A percentile compares a stretch with the other conserved stretches of the same genome.
Conservation (phyloP, 208 protist genomes). For the Acanthamoeba divionensis region DNA sequence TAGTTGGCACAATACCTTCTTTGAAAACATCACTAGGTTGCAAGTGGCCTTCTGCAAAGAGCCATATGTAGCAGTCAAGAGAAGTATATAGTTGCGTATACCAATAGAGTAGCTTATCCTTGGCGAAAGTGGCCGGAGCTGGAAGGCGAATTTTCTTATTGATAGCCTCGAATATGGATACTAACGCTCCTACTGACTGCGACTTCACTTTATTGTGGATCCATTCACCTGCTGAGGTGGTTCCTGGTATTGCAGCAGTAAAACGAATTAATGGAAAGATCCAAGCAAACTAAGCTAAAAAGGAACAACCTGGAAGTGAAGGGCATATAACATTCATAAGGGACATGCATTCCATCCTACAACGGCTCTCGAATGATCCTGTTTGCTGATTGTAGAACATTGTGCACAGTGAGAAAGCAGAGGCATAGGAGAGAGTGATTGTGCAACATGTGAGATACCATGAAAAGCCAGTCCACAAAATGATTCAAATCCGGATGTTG, state of each 20-base stretch:
- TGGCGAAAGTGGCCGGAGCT: neutral
- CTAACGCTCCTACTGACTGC: neutral
- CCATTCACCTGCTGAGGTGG: conserved; percentile 58
- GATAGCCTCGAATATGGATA: conserved; percentile 42
- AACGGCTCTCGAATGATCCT: conserved; percentile 38
- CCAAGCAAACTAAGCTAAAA: neutral
- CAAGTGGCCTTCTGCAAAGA: conserved; percentile 60
- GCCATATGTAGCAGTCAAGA: conserved; percentile 65
- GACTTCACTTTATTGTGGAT: conserved; percentile 47
- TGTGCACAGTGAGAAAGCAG: neutral
- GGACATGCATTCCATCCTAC: conserved; percentile 58
- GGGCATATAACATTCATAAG: conserved; percentile 63
- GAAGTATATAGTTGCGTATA: conserved; percentile 35
- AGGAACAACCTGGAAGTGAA: conserved; percentile 9
- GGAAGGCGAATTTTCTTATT: neutral
- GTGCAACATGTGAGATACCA: neutral
- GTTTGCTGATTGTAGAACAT: neutral
- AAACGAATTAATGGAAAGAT: neutral
- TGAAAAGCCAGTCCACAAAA: conserved; percentile 72
- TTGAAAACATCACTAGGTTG: conserved; percentile 53
- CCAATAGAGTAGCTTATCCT: conserved; percentile 60
- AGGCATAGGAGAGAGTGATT: neutral
- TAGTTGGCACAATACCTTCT: neutral
- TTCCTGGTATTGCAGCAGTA: neutral
- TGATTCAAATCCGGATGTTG: conserved; percentile 57